Conservation (phyloP, 345 rosid species). For the Euphorbia tirucalli region DNA sequence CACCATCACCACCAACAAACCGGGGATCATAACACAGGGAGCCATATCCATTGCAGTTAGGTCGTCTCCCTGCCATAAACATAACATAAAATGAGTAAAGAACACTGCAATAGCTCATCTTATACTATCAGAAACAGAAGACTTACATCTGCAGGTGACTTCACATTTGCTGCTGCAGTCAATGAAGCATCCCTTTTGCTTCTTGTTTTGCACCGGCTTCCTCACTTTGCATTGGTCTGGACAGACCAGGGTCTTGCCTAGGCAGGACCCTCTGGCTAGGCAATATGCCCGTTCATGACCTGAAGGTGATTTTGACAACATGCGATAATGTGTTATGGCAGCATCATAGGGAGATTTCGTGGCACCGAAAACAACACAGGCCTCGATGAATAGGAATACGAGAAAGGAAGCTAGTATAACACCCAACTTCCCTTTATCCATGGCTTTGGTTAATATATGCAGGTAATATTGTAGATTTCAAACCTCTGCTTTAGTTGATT, state of each 20-base stretch:
- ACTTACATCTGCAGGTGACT: slow-evolving; percentile 77
- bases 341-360: slow-evolving; percentile 40
- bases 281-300: slow-evolving; percentile 58
- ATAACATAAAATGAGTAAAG: background rate
- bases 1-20: slow-evolving; percentile 83
- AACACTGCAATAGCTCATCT: background rate
- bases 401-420: slow-evolving; percentile 23
- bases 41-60: slow-evolving; percentile 75
- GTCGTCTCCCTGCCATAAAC: slow-evolving; percentile 53
- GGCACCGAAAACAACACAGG: slow-evolving; percentile 22
- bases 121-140: background rate
- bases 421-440: slow-evolving; percentile 22
- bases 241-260: slow-evolving; percentile 49
- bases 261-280: slow-evolving; percentile 55
- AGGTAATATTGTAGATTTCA: background rate
- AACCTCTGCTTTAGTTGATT: background rate
- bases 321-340: slow-evolving; percentile 47
- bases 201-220: slow-evolving; percentile 57
- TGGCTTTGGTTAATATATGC: background rate
- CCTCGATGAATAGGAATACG: slow-evolving; percentile 19
- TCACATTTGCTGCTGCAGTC: slow-evolving; percentile 86
- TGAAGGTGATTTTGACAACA: slow-evolving; percentile 25
- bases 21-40: slow-evolving; percentile 84
- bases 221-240: slow-evolving; percentile 61
- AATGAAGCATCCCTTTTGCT: slow-evolving; percentile 59